phyloP scores from a whole-genome alignment of 257 asterid genomes.

The Primulina huaijiensis region DNA sequence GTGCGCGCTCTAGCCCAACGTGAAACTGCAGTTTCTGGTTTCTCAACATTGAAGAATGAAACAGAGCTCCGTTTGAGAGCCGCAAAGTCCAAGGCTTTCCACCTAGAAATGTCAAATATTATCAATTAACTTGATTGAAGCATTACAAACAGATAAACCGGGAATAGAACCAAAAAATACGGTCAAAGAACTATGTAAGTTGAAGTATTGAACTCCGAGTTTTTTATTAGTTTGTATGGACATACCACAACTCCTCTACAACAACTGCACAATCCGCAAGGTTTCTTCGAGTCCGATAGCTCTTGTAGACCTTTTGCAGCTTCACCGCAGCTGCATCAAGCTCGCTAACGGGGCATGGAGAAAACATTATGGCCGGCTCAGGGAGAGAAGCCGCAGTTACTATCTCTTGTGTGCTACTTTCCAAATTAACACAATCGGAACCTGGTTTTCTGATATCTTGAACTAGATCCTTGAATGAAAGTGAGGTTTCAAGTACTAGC shows the following conservation, averaged over 20 bases:
- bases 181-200: too few relatives aligned
- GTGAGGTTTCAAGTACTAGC: constrained; percentile 49
- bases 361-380: constrained; percentile 53
- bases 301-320: constrained; percentile 88
- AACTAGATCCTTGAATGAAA: constrained; percentile 67
- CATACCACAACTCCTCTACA: constrained; percentile 93
- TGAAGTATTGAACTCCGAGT: not conserved
- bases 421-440: constrained; percentile 14
- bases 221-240: not conserved
- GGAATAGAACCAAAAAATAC: not conserved
- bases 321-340: constrained; percentile 89
- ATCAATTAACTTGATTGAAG: constrained; percentile 16
- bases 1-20: constrained; percentile 95
- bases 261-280: constrained; percentile 98
- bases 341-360: constrained; percentile 73
- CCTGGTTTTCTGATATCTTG: constrained; percentile 34
- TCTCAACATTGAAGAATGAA: constrained; percentile 70
- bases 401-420: not conserved
- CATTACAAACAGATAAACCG: not conserved
- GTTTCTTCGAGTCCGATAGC: constrained; percentile 80
- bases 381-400: constrained; percentile 40
- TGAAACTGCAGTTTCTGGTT: constrained; percentile 85
- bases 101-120: constrained; percentile 43
- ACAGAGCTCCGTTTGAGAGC: constrained; percentile 80
- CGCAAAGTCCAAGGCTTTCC: constrained; percentile 92